phyloP scores from a whole-genome alignment of 495 filamentous ascomycete genomes.

The Staphylotrichum tortipilum region DNA sequence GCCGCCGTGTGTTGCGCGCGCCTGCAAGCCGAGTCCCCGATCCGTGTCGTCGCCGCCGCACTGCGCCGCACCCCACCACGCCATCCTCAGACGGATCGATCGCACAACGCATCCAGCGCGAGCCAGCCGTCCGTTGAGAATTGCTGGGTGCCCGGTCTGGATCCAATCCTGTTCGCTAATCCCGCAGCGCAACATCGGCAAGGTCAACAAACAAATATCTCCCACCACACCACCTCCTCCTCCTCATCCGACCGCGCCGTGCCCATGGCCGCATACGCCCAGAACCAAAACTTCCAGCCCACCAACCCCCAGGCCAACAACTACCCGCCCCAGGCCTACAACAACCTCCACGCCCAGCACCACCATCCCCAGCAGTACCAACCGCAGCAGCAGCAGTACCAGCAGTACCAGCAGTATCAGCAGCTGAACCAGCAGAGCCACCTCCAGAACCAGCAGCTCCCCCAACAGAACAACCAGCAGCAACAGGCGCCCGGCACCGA shows the following conservation, averaged over 20 bases:
- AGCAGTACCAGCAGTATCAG: constrained; percentile 12
- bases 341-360: constrained; percentile 19
- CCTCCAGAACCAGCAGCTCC: constrained; percentile 11
- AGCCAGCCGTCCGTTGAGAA: too few species aligned
- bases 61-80: too few species aligned
- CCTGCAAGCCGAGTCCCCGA: too few species aligned
- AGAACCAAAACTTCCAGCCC: constrained; percentile 19
- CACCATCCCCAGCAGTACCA: background rate
- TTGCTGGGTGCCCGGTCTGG: too few species aligned
- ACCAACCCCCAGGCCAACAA: constrained; percentile 21
- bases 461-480: constrained; percentile 14
- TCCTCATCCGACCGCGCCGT: constrained; percentile 5
- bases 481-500: constrained; percentile 11
- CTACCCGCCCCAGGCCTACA: constrained; percentile 17
- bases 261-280: constrained; percentile 33
- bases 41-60: too few species aligned
- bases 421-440: constrained; percentile 12
- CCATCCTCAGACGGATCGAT: too few species aligned
- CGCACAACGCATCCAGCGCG: background rate
- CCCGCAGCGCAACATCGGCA: background rate
- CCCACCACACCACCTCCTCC: background rate
- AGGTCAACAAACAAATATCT: background rate
- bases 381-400: constrained; percentile 13
- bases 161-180: too few species aligned
- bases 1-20: too few species aligned